phyloP scores from a whole-genome alignment of 2,329 filamentous ascomycete genomes.

The Dichotomopilus funicola region DNA sequence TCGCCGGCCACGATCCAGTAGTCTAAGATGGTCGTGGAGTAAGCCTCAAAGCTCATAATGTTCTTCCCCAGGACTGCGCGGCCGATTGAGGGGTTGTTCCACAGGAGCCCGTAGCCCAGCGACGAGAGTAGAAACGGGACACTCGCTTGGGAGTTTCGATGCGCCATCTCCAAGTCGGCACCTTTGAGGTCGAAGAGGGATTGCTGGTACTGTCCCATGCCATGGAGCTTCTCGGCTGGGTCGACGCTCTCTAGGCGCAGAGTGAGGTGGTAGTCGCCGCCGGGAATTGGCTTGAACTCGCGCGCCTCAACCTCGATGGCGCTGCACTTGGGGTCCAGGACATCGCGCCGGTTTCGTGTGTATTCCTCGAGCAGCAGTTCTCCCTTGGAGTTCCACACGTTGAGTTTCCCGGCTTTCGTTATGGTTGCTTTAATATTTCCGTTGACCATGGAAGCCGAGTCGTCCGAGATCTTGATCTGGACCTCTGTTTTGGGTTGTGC shows the following conservation, averaged over 20 bases:
- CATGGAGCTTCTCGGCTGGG: conserved; percentile 1
- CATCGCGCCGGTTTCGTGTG: conserved; percentile 6
- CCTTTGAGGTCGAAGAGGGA: conserved; percentile 8
- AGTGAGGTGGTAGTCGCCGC: background rate
- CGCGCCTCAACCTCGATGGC: conserved; percentile 4
- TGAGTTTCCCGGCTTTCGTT: background rate
- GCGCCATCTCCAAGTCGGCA: conserved; percentile 7
- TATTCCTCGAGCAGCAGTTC: conserved; percentile 4
- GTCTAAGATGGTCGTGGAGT: conserved; percentile 1
- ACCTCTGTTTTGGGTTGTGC: background rate
- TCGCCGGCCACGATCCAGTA: conserved; percentile 9
- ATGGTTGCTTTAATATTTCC: conserved; percentile 2
- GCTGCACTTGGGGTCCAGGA: conserved; percentile 9
- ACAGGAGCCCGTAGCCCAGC: conserved; percentile 4
- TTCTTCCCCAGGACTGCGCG: conserved; percentile 8
- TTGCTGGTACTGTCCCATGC: conserved; percentile 13
- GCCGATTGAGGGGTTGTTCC: conserved; percentile 5
- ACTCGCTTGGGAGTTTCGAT: conserved; percentile 7
- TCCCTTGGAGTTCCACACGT: background rate
- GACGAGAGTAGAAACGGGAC: conserved; percentile 9
- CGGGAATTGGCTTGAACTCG: conserved; percentile 3
- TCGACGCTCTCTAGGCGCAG: conserved; percentile 4
- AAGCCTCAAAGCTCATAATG: conserved; percentile 8
- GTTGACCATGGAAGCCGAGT: background rate
- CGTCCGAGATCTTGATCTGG: background rate